These are phyloP conservation scores for Candida sanyaensis DNA, from an alignment of 1,139 yeast genomes.

Conservation along the genomic window DNA sequence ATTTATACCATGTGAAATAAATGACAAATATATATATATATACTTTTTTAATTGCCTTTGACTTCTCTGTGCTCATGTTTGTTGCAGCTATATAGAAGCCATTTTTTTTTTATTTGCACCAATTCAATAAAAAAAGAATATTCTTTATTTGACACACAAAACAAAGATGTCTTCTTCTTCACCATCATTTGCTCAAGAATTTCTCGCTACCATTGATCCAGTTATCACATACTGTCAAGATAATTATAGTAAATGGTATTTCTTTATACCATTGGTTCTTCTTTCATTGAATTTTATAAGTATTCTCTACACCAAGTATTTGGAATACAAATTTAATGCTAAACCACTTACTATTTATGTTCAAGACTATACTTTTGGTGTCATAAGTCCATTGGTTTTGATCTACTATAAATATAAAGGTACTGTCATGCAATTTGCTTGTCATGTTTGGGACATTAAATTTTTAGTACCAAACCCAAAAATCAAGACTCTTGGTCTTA, in stretches of 20 bases:
- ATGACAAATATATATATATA: background rate
- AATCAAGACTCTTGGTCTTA: constrained; percentile 30
- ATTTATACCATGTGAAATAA: background rate
- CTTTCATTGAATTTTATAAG: constrained; percentile 10
- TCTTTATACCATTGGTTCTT: constrained; percentile 8
- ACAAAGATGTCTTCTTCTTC: background rate
- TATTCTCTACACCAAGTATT: constrained; percentile 6
- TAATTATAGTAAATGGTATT: constrained; percentile 13
- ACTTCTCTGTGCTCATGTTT: background rate
- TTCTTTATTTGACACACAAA: too few species aligned
- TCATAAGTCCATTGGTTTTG: constrained; percentile 17
- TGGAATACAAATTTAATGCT: constrained; percentile 21
- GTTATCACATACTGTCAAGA: background rate
- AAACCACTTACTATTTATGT: constrained; percentile 14
- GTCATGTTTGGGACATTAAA: constrained; percentile 14
- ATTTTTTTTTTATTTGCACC: background rate
- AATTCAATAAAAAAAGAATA: too few species aligned
- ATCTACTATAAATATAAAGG: constrained; percentile 24
- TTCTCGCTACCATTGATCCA: constrained; percentile 2
- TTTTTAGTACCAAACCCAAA: background rate
- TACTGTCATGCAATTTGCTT: constrained; percentile 21
- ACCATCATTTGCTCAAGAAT: constrained; percentile 1
- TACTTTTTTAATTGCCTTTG: background rate
- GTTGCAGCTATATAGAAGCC: too few species aligned
- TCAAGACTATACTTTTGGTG: constrained; percentile 25